Percentiles rank a stretch among this genome's conserved stretches.
phyloP scores from a whole-genome alignment of 352 stramenopile genomes.

The Phytophthora foliorum region DNA sequence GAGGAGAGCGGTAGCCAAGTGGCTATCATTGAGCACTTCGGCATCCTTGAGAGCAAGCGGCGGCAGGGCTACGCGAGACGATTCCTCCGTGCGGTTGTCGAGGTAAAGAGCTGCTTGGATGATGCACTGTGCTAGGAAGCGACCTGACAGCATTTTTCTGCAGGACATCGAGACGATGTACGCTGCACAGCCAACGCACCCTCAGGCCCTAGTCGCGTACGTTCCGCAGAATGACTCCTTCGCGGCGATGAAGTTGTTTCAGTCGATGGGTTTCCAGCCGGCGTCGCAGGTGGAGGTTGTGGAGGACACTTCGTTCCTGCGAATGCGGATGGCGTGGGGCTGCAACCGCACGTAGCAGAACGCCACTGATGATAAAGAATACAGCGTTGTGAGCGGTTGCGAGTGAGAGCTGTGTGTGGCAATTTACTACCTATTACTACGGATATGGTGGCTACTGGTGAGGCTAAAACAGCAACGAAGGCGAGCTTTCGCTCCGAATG shows the following conservation, averaged over 20 bases:
- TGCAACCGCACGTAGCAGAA: slow-evolving; percentile 13
- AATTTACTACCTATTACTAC: no score
- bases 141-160: slow-evolving; percentile 10
- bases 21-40: slow-evolving; percentile 69
- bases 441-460: no score
- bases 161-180: slow-evolving; percentile 66
- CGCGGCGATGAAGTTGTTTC: slow-evolving; percentile 58
- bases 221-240: slow-evolving; percentile 54
- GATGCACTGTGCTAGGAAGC: not conserved
- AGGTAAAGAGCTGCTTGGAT: slow-evolving; percentile 37
- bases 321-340: slow-evolving; percentile 40
- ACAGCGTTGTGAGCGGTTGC: no score
- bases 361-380: not conserved
- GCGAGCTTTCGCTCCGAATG: no score
- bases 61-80: slow-evolving; percentile 59
- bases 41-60: slow-evolving; percentile 64
- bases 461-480: no score
- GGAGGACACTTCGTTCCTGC: slow-evolving; percentile 38
- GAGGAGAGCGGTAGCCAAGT: slow-evolving; percentile 54
- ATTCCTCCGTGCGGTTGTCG: slow-evolving; percentile 59
- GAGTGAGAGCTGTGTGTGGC: no score
- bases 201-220: slow-evolving; percentile 51
- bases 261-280: slow-evolving; percentile 61
- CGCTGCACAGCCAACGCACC: slow-evolving; percentile 34
- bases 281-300: slow-evolving; percentile 41